phyloP scores from a whole-genome alignment of 441 rosid genomes.

The Euphorbia schlechtendalii region DNA sequence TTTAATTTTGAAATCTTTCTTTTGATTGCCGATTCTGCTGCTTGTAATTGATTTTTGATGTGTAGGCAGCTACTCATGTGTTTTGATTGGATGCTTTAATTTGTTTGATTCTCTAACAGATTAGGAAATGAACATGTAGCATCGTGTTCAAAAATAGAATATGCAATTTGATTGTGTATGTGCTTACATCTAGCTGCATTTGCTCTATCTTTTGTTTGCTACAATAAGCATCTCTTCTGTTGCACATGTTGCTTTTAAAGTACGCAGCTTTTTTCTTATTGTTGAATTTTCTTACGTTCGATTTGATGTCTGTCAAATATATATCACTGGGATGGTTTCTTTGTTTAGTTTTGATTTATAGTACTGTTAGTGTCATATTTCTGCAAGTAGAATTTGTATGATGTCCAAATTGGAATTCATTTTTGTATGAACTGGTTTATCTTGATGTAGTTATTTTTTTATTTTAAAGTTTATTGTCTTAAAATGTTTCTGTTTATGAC shows the following conservation, averaged over 20 bases:
- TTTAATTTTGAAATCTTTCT: not conserved
- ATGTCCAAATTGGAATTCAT: not conserved
- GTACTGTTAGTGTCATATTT: conserved; percentile 10
- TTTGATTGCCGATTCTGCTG: conserved; percentile 1
- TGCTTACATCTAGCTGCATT: conserved; percentile 26
- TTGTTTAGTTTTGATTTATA: conserved; percentile 5
- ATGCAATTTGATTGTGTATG: conserved; percentile 11
- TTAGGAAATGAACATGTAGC: conserved; percentile 4
- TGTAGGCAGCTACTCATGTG: not conserved
- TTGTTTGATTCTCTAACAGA: conserved; percentile 10
- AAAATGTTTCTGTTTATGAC: conserved; percentile 15
- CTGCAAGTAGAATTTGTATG: conserved; percentile 9
- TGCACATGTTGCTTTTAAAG: conserved; percentile 18
- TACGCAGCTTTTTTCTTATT: conserved; percentile 10
- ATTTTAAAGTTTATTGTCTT: conserved; percentile 9
- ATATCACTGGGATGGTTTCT: not conserved
- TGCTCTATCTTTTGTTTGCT: conserved; percentile 15
- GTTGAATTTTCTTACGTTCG: not conserved
- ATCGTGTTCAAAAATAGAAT: conserved; percentile 17
- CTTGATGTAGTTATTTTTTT: not conserved
- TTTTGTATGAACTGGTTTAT: conserved; percentile 12
- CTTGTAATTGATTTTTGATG: conserved; percentile 10
- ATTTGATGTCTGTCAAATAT: conserved; percentile 15
- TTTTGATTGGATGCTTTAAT: not conserved
- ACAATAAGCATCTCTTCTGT: conserved; percentile 3